Evolutionary conservation across 139 green algal species (phyloP).

Genomic region (Haematococcus lacustris): DNA sequence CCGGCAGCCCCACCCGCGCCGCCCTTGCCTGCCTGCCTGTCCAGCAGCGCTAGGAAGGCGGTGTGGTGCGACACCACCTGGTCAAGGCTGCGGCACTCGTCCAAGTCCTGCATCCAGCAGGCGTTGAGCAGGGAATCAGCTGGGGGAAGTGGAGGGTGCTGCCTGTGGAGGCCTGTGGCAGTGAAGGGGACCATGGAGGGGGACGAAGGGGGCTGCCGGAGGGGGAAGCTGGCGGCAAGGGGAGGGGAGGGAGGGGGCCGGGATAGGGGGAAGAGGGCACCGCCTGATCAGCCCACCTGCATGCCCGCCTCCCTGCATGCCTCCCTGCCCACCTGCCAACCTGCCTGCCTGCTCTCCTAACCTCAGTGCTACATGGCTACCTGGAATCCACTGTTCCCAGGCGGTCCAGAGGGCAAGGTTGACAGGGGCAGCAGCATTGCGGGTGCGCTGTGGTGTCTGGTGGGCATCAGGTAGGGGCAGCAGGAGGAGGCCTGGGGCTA

Average conservation of each 20-base stretch:
- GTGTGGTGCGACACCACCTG: slow-evolving; percentile 8
- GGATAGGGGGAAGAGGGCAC: neutral
- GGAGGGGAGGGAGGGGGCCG: neutral
- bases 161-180: too few relatives aligned
- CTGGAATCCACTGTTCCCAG: too few relatives aligned
- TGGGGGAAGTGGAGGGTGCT: too few relatives aligned
- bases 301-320: too few relatives aligned
- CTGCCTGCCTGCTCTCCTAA: too few relatives aligned
- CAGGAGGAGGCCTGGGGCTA: too few relatives aligned
- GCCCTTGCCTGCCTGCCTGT: neutral
- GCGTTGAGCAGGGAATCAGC: neutral
- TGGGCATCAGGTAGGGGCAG: too few relatives aligned
- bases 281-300: neutral
- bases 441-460: too few relatives aligned
- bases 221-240: neutral
- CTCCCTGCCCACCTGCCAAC: too few relatives aligned
- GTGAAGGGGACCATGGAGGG: neutral
- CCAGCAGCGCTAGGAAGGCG: neutral
- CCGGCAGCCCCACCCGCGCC: neutral
- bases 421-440: too few relatives aligned
- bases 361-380: too few relatives aligned
- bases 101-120: neutral
- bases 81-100: neutral
- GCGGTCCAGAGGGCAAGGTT: too few relatives aligned
- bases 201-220: neutral